Evolutionary conservation across 164 flowering plant species (phyloP).

Genomic region (Dillenia suffruticosa): DNA sequence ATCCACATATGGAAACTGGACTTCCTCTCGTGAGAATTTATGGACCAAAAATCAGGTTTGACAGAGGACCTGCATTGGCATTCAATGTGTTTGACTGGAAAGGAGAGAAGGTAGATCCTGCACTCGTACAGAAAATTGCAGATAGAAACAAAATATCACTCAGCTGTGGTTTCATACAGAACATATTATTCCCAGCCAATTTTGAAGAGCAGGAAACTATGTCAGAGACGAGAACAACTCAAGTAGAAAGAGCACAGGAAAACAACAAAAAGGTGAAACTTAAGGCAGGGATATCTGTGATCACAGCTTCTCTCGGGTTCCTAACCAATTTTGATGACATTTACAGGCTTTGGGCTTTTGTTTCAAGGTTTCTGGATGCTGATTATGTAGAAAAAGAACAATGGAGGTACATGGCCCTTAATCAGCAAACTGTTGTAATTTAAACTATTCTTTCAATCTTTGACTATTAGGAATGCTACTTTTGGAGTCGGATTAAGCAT

Average conservation of each 20-base stretch:
- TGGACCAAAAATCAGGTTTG: constrained; percentile 80
- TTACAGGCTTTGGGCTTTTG: constrained; percentile 82
- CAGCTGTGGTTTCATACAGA: constrained; percentile 56
- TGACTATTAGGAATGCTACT: constrained; percentile 2
- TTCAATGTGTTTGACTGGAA: constrained; percentile 93
- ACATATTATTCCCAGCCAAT: constrained; percentile 71
- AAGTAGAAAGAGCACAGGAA: constrained; percentile 11
- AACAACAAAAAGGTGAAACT: constrained; percentile 33
- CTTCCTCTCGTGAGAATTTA: constrained; percentile 56
- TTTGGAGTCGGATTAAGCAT: too few species aligned
- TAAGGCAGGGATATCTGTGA: constrained; percentile 45
- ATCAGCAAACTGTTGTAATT: constrained; percentile 71
- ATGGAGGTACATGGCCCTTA: constrained; percentile 86
- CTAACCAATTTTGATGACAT: constrained; percentile 72
- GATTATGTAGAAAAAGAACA: constrained; percentile 92
- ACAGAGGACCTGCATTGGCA: constrained; percentile 77
- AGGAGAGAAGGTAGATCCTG: constrained; percentile 80
- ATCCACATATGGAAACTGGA: constrained; percentile 56
- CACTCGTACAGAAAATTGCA: constrained; percentile 86
- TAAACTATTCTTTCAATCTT: constrained; percentile 27
- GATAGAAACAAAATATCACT: constrained; percentile 80
- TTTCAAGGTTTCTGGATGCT: constrained; percentile 87
- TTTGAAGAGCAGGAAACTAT: constrained; percentile 44
- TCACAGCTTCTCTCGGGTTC: constrained; percentile 70
- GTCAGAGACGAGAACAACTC: constrained; percentile 30